Base-by-base conservation (phyloP, 257 asterid genomes). In the Gardenia jasminoides region DNA sequence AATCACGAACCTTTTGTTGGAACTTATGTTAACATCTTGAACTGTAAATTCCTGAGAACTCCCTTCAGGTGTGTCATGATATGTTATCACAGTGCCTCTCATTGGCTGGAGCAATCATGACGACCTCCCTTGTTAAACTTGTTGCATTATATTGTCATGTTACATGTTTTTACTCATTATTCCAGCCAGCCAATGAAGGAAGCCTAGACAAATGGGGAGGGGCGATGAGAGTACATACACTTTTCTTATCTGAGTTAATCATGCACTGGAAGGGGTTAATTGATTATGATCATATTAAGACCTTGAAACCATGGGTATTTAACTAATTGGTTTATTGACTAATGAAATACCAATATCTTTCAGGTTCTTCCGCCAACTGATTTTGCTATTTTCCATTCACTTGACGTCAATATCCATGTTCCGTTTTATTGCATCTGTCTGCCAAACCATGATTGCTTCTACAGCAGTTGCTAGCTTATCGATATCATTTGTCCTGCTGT, bases 371-470 rank as follows among this genome's bases (percentile, higher is more conserved):
- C 76, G 90, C 65, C 90, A 86, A 6, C 39, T 88, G 85, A 59
- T 92, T 36, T 30, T 90, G 39, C 44, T 88, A 11, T 90, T 86
- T 82, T 77, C 81, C 58, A 74, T 84, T 75, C 95, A 92, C 90
- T 54, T 90, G 82, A n/a, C 95, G 64, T 84, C 89, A 17, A 72
- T 81, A 65, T 90, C 97, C 74, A 82, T 89, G 92, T 89, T 83
- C 70, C 93, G 95, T 26, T 90, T 92, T 83, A 52, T 92, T 86
- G 94, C 97, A 47, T 83, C 92, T 58, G 79, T 85, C 58, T 79
- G 75, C 64, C 91, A 79, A 76, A 85, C 79, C 64, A 39, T 82
- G 70, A 90, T 84, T 85, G 91, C 88, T 52, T 75, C 92, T 16
- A 75, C 92, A 31, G 77, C 82, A 6, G 90, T 90, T 66, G 88